Base-by-base conservation (phyloP, 2,329 filamentous ascomycete genomes). In the Fonsecaea multimorphosa region DNA sequence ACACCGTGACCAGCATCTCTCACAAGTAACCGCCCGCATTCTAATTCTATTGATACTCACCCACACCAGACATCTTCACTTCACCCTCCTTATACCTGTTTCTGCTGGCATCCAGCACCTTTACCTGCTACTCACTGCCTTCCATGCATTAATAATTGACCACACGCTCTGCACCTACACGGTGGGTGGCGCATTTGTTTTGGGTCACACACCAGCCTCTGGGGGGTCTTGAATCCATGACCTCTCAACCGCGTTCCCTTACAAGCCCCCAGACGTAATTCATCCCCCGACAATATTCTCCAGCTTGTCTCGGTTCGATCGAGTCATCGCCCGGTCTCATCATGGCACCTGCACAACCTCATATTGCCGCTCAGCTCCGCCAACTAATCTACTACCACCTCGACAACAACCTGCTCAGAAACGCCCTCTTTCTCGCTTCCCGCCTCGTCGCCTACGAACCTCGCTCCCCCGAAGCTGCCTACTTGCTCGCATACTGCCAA, bases 401-500 rank as follows among this genome's bases (percentile, higher is more conserved):
- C 77, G 95, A 99, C 82, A 96, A 97, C 76, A 89, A 93, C 74
- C 87, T 93, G 40, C 85, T 91, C 75, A 89, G 93, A 63, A 98
- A 96, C 76, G 95, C 95, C 63, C 88, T 97, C 49, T 99, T 99
- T 80, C 92, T 97, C 68, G 91, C 95, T 66, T 92, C 94, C 74
- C 88, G 95, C 70, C 86, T 97, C 22, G 85, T 88, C 68, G 93
- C 92, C 58, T 91, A 94, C 73, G 94, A 98, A 73, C 87, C 90
- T 27, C 88, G 91, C 73, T 91, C 89, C 22, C 84, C 86, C 65
- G 95, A 99, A 78, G 89, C 92, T 32, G 84, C 88, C 53, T 93
- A 96, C 76, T 86, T 99, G 12, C 83, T 97, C 55, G 88, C 93
- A 14, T 86, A 96, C 53, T 96, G 92, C 75, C 89, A 97, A 78